Evolutionary conservation across 345 rosid species (phyloP).

Genomic region (Linum usitatissimum): DNA sequence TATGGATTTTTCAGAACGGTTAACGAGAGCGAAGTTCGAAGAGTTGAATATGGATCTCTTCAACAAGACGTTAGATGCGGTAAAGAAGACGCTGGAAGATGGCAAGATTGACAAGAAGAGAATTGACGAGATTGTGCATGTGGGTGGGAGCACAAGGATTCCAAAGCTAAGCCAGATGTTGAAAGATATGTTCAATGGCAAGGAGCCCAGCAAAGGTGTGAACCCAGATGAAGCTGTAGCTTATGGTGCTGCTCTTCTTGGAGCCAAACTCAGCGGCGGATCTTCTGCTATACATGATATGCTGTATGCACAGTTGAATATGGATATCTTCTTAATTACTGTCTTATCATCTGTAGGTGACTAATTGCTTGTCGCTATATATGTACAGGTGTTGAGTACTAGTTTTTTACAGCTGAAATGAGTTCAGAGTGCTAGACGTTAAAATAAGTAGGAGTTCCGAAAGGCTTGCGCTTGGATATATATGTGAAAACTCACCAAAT

Average conservation of each 20-base stretch:
- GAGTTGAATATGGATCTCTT: conserved; percentile 47
- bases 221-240: conserved; percentile 62
- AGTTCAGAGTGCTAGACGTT: too few relatives aligned
- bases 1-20: conserved; percentile 41
- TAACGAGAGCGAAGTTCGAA: conserved; percentile 44
- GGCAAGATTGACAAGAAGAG: conserved; percentile 30
- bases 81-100: conserved; percentile 41
- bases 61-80: conserved; percentile 41
- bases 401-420: too few relatives aligned
- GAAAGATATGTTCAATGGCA: conserved; percentile 44
- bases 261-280: conserved; percentile 38
- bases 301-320: too few relatives aligned
- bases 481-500: too few relatives aligned
- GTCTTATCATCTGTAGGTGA: too few relatives aligned
- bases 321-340: too few relatives aligned
- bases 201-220: conserved; percentile 38
- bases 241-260: conserved; percentile 51
- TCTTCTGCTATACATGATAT: conserved; percentile 15
- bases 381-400: too few relatives aligned
- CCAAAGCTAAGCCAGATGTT: conserved; percentile 42
- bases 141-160: conserved; percentile 50
- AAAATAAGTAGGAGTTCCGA: too few relatives aligned
- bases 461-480: too few relatives aligned
- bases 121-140: conserved; percentile 45
- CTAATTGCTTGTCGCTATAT: too few relatives aligned